Conservation (phyloP, 2,329 filamentous ascomycete species). For the Aspergillus amoenus region DNA sequence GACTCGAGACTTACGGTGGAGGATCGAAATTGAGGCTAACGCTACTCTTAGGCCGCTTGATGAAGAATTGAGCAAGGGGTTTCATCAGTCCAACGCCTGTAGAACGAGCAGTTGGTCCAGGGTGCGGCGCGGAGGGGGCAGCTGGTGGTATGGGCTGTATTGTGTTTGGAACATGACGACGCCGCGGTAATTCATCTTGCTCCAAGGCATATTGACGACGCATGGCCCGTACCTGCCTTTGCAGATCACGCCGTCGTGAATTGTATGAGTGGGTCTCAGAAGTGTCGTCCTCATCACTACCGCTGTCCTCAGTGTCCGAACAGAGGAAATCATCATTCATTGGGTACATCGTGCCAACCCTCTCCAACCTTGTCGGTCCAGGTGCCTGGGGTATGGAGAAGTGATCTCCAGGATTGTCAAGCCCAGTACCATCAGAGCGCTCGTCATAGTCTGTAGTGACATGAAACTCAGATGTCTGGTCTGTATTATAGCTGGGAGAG, state of each 20-base stretch:
- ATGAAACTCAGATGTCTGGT: slow-evolving; percentile 31
- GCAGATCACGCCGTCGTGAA: slow-evolving; percentile 28
- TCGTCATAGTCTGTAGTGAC: slow-evolving; percentile 40
- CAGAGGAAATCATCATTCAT: slow-evolving; percentile 33
- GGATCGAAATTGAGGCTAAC: slow-evolving; percentile 76
- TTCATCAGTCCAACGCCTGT: slow-evolving; percentile 53
- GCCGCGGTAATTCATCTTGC: slow-evolving; percentile 19
- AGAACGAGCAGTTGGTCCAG: slow-evolving; percentile 5
- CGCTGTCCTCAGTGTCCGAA: slow-evolving; percentile 35
- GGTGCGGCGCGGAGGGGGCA: slow-evolving; percentile 8
- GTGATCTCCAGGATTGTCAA: slow-evolving; percentile 31
- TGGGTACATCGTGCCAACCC: slow-evolving; percentile 14
- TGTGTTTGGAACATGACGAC: slow-evolving; percentile 26
- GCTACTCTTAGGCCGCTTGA: slow-evolving; percentile 76
- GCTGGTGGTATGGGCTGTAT: slow-evolving; percentile 26
- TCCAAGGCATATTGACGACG: slow-evolving; percentile 20
- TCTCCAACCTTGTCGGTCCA: slow-evolving; percentile 26
- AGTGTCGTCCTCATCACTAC: slow-evolving; percentile 29
- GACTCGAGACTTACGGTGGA: slow-evolving; percentile 36
- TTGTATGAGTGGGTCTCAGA: slow-evolving; percentile 21
- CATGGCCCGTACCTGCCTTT: slow-evolving; percentile 25
- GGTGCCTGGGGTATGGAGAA: slow-evolving; percentile 22
- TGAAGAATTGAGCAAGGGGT: slow-evolving; percentile 79
- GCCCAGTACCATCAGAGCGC: slow-evolving; percentile 36
- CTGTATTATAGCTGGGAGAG: slow-evolving; percentile 10